Base-by-base conservation (phyloP, 2,329 filamentous ascomycete species). In the Cercospora sp. region DNA sequence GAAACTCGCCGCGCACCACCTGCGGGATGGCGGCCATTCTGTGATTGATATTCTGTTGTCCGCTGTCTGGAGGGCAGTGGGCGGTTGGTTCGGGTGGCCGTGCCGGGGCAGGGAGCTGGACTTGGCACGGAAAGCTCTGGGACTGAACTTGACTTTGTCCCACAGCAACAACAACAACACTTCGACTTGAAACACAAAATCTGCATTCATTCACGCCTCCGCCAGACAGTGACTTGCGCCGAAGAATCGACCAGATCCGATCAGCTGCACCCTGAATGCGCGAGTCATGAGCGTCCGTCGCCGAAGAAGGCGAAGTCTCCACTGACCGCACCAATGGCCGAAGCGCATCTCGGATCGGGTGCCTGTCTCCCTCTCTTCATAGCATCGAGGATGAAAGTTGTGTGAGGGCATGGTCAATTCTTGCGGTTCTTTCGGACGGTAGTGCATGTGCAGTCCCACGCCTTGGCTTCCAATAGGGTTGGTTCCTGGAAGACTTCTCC, bases 1-100 rank as follows among this genome's bases (percentile, higher is more conserved):
- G 51, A 33, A 77, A 77, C 26, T 77, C 72, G 12, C 74, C 75
- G 36, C 74, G 74, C 20, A 73, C 65, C 5, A 77, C 58, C 6
- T 72, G 65, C 20, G 64, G 48, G 23, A n/a, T 28, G 10, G 48
- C 48, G 8, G 48, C 48, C 48, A 55, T 55, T 8, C 1, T n/a
- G 23, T 7, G 13, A 55, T 55, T 1, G 13, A 16, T 30, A 3
- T n/a, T 3, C 5, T 26, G 48, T n/a, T 55, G 48, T 30, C 23
- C n/a, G 7, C 13, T 55, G 48, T 28, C 10, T 7, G n/a, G 20
- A n/a, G 12, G 3, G 23, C 48, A 28, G 10, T 16, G 13, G 23
- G 7, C 12, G 13, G 12, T 28, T 9, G 26, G 3, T 55, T 55
- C 48, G 26, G 48, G 23, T 28, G 48, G 48, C 12, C 23, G 23